phyloP scores from a whole-genome alignment of 768 basidiomycete genomes.

The Boletus vermiculosoides region DNA sequence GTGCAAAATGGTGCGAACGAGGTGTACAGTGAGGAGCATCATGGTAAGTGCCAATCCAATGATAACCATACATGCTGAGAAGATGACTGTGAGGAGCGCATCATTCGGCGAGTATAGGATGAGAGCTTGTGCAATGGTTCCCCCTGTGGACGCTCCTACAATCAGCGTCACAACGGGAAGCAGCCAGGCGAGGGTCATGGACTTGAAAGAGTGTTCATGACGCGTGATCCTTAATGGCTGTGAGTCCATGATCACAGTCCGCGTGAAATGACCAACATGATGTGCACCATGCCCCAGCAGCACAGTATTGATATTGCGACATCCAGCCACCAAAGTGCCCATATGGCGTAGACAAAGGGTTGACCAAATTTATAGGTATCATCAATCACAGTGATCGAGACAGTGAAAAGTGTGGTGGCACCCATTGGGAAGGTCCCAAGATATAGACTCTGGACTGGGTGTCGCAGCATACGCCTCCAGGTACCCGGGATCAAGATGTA shows the following conservation, averaged over 20 bases:
- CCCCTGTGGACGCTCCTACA: slow-evolving; percentile 69
- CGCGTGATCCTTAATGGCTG: slow-evolving; percentile 45
- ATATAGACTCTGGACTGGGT: slow-evolving; percentile 52
- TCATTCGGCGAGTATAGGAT: slow-evolving; percentile 41
- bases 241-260: slow-evolving; percentile 16
- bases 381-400: slow-evolving; percentile 47
- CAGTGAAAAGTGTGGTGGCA: slow-evolving; percentile 54
- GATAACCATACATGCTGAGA: slow-evolving; percentile 54
- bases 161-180: slow-evolving; percentile 74
- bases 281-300: slow-evolving; percentile 59
- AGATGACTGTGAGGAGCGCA: slow-evolving; percentile 54
- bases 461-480: slow-evolving; percentile 46
- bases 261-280: slow-evolving; percentile 51
- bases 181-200: slow-evolving; percentile 66
- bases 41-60: slow-evolving; percentile 58
- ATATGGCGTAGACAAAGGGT: slow-evolving; percentile 52
- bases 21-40: slow-evolving; percentile 66
- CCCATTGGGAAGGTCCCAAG: slow-evolving; percentile 58
- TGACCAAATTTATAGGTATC: slow-evolving; percentile 45
- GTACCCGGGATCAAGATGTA: slow-evolving; percentile 54
- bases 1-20: slow-evolving; percentile 55
- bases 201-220: slow-evolving; percentile 56
- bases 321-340: slow-evolving; percentile 73
- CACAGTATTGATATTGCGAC: slow-evolving; percentile 53
- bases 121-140: slow-evolving; percentile 52